Conservation (phyloP, 2,329 filamentous ascomycete species). For the Beauveria pseudobassiana region DNA sequence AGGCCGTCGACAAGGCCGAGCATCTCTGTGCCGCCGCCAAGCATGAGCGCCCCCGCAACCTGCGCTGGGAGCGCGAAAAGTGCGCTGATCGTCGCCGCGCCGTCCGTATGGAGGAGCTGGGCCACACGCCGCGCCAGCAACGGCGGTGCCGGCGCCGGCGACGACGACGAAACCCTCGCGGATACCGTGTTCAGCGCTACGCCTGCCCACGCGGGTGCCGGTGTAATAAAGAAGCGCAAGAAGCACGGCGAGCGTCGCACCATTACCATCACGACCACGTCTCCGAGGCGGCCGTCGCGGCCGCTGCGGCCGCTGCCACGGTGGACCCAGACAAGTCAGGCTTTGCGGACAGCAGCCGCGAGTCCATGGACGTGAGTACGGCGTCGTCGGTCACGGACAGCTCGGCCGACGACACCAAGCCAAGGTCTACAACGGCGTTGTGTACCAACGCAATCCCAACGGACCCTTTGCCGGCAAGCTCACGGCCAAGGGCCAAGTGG, state of each 20-base stretch:
- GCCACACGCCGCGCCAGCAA: not conserved
- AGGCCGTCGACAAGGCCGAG: slow-evolving; percentile 11
- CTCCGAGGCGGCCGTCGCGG: not conserved
- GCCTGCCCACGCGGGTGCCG: not conserved
- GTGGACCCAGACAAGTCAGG: not conserved
- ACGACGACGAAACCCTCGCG: not conserved
- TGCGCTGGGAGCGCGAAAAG: slow-evolving; percentile 11
- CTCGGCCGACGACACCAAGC: slow-evolving; percentile 35
- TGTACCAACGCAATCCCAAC: slow-evolving; percentile 53
- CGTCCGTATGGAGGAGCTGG: slow-evolving; percentile 6
- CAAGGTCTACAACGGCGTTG: slow-evolving; percentile 49
- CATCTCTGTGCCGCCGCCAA: not conserved
- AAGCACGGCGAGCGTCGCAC: slow-evolving; percentile 9
- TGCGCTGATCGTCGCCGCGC: slow-evolving; percentile 8
- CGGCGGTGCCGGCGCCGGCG: not conserved
- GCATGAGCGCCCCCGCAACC: slow-evolving; percentile 7
- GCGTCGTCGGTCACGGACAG: slow-evolving; percentile 7
- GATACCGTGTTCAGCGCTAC: not conserved
- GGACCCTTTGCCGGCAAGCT: slow-evolving; percentile 57
- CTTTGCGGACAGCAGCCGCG: slow-evolving; percentile 1
- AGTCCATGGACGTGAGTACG: slow-evolving; percentile 2
- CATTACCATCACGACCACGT: slow-evolving; percentile 7
- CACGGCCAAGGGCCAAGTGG: slow-evolving; percentile 53
- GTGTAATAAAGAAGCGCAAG: slow-evolving; percentile 2
- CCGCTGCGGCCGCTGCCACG: not conserved